These are phyloP conservation scores for Rutidosis leptorrhynchoides DNA, from an alignment of 129 eudicot species.

Conservation along the genomic window DNA sequence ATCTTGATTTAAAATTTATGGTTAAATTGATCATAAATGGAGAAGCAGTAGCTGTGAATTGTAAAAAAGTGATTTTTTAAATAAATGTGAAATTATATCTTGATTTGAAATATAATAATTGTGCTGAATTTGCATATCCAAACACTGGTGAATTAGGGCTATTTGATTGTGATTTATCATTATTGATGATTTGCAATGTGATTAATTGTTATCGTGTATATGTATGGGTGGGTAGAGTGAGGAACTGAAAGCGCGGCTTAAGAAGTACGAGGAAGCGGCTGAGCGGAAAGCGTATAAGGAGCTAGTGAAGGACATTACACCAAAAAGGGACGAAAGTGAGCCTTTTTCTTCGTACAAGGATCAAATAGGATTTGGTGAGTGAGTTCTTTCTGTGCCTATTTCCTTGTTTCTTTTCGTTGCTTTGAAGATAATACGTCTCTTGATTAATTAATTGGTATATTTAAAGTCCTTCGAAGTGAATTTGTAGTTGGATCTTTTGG, in stretches of 20 bases:
- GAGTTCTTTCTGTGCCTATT: conserved; percentile 18
- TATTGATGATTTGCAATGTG: not conserved
- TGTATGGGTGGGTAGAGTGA: conserved; percentile 46
- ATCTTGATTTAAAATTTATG: not conserved
- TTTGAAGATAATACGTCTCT: not conserved
- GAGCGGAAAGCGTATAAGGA: conserved; percentile 86
- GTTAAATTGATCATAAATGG: not conserved
- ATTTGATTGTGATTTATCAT: not conserved
- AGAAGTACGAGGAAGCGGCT: conserved; percentile 60
- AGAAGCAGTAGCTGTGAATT: not conserved
- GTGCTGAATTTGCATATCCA: conserved; percentile 3
- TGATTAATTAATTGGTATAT: not conserved
- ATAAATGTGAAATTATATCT: not conserved
- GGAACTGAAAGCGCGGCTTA: conserved; percentile 75
- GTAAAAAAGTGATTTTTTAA: not conserved
- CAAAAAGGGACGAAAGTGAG: conserved; percentile 59
- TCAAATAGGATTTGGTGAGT: conserved; percentile 89
- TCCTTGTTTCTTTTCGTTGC: not conserved
- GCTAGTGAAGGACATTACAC: conserved; percentile 84
- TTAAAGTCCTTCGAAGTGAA: not conserved
- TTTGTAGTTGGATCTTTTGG: not conserved
- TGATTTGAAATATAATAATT: not conserved
- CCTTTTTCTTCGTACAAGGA: conserved; percentile 93
- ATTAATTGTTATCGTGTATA: not conserved
- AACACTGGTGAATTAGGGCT: not conserved